Percentiles rank a stretch among this genome's conserved stretches.
Conservation (phyloP, 2,329 filamentous ascomycete genomes). For the Incumbomyces delicatus region DNA sequence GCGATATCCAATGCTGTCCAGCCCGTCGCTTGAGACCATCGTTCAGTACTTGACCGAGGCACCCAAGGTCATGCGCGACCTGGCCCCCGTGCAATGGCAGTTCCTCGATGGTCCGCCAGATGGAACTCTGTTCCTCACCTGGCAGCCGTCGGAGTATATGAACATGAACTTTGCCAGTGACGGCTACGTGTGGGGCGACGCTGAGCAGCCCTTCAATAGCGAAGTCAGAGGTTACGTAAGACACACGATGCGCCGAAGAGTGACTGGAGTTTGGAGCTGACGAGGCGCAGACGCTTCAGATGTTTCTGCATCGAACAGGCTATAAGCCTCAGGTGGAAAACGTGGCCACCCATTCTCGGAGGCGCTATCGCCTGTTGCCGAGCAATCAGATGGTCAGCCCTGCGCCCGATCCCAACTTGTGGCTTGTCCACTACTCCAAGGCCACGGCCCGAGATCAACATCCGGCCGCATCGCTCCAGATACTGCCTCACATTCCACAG, state of each 20-base stretch:
- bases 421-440: conserved; percentile 82
- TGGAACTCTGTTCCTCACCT: conserved; percentile 73
- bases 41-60: conserved; percentile 75
- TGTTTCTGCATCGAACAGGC: conserved; percentile 72
- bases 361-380: conserved; percentile 76
- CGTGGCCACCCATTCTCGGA: conserved; percentile 65
- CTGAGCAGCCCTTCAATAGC: conserved; percentile 66
- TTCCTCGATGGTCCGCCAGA: conserved; percentile 76
- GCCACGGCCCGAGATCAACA: conserved; percentile 65
- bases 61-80: conserved; percentile 73
- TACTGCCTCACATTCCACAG: conserved; percentile 32
- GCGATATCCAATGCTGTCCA: conserved; percentile 64
- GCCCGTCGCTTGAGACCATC: conserved; percentile 64
- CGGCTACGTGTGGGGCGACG: conserved; percentile 82
- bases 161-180: conserved; percentile 75
- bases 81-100: conserved; percentile 84
- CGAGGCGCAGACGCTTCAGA: conserved; percentile 63
- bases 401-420: conserved; percentile 69
- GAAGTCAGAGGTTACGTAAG: conserved; percentile 60
- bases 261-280: no score
- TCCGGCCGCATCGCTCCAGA: conserved; percentile 49
- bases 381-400: conserved; percentile 59
- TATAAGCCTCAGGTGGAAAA: conserved; percentile 65
- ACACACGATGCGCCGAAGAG: conserved; percentile 32
- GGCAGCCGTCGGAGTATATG: conserved; percentile 69